A percentile compares a stretch with the other conserved stretches of the same genome.
phyloP scores from a whole-genome alignment of 495 filamentous ascomycete species.

The Penicillium mononematosum region DNA sequence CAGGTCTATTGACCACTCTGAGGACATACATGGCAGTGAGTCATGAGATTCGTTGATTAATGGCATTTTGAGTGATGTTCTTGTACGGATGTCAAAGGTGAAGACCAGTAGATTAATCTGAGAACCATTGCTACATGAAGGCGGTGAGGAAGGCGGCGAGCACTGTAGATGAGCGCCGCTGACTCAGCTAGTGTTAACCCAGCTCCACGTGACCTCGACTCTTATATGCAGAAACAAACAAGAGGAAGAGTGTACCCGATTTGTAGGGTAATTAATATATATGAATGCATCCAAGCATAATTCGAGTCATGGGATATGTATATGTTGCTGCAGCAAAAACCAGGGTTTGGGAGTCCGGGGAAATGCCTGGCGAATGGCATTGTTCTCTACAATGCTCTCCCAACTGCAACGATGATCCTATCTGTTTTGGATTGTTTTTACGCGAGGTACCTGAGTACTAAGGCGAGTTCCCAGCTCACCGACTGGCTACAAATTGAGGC shows the following conservation, averaged over 20 bases:
- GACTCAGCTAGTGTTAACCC: not conserved
- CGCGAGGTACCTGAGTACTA: slow-evolving; percentile 1
- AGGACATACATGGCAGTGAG: slow-evolving; percentile 72
- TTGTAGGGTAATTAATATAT: not conserved
- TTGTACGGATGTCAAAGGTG: not conserved
- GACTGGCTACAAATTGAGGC: not conserved
- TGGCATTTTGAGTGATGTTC: slow-evolving; percentile 51
- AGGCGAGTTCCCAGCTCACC: not conserved
- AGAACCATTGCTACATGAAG: not conserved
- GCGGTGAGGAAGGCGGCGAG: not conserved
- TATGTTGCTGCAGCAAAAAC: not conserved
- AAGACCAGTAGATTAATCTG: slow-evolving; percentile 7
- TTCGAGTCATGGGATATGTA: not conserved
- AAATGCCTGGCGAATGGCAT: not conserved
- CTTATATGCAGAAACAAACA: not conserved
- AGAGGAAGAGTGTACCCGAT: not conserved
- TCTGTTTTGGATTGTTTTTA: not conserved
- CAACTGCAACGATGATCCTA: slow-evolving; percentile 3
- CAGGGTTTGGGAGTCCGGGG: not conserved
- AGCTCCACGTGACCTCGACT: not conserved
- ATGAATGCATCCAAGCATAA: not conserved
- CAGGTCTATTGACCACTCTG: not conserved
- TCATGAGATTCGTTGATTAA: slow-evolving; percentile 73
- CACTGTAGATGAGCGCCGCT: not conserved
- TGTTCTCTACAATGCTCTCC: not conserved